Base-by-base conservation (phyloP, 176 grass and related monocot genomes). In the Coix lacrymajobi region DNA sequence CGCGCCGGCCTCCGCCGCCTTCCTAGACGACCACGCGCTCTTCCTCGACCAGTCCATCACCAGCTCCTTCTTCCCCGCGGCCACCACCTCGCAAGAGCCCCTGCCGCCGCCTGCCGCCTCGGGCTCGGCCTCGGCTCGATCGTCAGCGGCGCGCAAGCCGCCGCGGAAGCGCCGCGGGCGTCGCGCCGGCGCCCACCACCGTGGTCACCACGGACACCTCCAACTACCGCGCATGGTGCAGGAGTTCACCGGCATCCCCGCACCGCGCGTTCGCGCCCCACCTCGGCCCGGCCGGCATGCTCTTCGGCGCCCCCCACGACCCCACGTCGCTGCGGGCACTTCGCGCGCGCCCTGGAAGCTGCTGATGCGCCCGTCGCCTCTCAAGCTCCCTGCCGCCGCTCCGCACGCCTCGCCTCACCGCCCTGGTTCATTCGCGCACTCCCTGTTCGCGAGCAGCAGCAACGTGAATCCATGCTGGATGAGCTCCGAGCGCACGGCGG, bases 181-280 rank as follows among this genome's bases (percentile, higher is more conserved):
- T 97, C 91, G 12, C 64, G 91, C 26, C 84, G 85, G 49, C 89
- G 11, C 89, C 89, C 29, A 97, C 94, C 39, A 97, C 94, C 36
- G 91, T 97, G 19, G 28, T 97, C 71, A 81, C 78, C 69, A 93
- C 89, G 7, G 89, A 93, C 78, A 83, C 89, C 37, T 88, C 94
- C 60, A 96, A 96, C 71, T 96, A 93, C 73, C 91, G 91, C 65
- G 89, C 89, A 93, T 96, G 93, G 93, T 96, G 72, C 93, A 96
- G 69, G 90, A 96, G 90, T 96, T 96, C 88, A 96, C 94, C 43
- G 94, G 94, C 64, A 89, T 97, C 70, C 94, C 89, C 8, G 77
- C 84, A 15, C 74, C 89, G 39, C 91, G 86, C 86, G 38, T 84
- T 97, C 45, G 85, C 78, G 68, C 56, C 88, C 22, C 82, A 81